phyloP scores from a whole-genome alignment of 768 basidiomycete species.

The Tephrocybe sp. region DNA sequence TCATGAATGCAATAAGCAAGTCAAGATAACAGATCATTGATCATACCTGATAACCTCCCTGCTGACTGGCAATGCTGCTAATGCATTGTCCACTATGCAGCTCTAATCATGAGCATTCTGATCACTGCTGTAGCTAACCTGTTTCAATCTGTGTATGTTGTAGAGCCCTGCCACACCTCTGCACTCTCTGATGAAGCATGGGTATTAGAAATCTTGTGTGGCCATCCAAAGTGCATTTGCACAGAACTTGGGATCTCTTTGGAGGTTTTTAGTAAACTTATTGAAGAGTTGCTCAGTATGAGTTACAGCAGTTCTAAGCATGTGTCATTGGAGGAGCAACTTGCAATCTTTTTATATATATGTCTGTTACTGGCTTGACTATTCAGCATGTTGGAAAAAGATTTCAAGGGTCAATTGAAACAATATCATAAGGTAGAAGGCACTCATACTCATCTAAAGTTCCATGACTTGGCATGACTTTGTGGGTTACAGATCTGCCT shows the following conservation, averaged over 20 bases:
- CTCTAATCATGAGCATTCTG: too few relatives aligned
- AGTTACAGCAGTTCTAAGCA: constrained; percentile 6
- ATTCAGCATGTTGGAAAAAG: constrained; percentile 18
- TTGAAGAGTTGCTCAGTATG: constrained; percentile 5
- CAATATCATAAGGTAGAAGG: constrained; percentile 6
- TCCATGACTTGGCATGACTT: too few relatives aligned
- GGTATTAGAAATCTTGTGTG: constrained; percentile 20
- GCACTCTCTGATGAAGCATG: constrained; percentile 21
- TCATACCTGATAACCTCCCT: too few relatives aligned
- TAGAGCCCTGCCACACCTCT: constrained; percentile 21
- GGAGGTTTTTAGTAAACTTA: constrained; percentile 19
- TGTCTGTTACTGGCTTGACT: constrained; percentile 19
- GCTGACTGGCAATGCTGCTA: too few relatives aligned
- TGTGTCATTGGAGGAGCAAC: constrained; percentile 21
- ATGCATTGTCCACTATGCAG: too few relatives aligned
- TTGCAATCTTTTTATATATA: constrained; percentile 28
- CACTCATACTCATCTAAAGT: background rate
- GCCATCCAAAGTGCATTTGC: constrained; percentile 20
- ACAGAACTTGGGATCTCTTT: constrained; percentile 19
- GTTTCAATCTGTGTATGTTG: constrained; percentile 3
- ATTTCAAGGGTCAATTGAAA: constrained; percentile 9
- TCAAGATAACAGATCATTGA: too few relatives aligned
- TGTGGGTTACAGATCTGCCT: too few relatives aligned
- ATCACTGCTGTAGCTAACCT: too few relatives aligned
- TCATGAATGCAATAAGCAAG: too few relatives aligned